These are phyloP conservation scores for Cercospora citrullina DNA, from an alignment of 2,329 filamentous ascomycete genomes.

Conservation along the genomic window DNA sequence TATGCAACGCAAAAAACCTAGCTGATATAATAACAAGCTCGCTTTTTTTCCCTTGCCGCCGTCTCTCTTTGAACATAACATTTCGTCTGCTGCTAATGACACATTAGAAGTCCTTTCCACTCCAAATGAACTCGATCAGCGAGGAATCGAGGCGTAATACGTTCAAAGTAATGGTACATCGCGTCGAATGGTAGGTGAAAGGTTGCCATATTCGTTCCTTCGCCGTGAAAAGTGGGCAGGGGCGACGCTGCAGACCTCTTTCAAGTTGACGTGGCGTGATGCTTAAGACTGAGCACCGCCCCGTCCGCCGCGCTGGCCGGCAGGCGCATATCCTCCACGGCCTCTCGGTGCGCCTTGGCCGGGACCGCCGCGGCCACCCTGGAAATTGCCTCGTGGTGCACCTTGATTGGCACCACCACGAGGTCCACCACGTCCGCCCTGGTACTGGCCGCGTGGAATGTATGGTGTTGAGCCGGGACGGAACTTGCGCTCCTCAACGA, in stretches of 20 bases:
- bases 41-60: constrained; percentile 10
- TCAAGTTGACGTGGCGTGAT: background rate
- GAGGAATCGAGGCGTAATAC: background rate
- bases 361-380: constrained; percentile 61
- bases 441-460: constrained; percentile 41
- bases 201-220: background rate
- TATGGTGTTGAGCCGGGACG: constrained; percentile 42
- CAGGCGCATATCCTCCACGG: constrained; percentile 17
- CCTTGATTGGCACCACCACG: constrained; percentile 54
- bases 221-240: background rate
- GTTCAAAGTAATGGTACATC: constrained; percentile 21
- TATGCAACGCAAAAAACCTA: constrained; percentile 18
- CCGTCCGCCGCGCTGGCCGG: constrained; percentile 15
- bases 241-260: background rate
- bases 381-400: constrained; percentile 54
- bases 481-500: constrained; percentile 84
- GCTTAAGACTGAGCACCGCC: constrained; percentile 15
- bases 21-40: constrained; percentile 14
- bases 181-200: constrained; percentile 4
- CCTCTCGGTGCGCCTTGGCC: constrained; percentile 27
- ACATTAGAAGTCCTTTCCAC: constrained; percentile 21
- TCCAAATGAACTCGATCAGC: background rate
- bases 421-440: constrained; percentile 42
- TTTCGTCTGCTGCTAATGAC: constrained; percentile 17
- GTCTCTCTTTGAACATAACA: constrained; percentile 1